Conservation (phyloP, 176 grass and related monocot species). For the Eragrostis curvula region DNA sequence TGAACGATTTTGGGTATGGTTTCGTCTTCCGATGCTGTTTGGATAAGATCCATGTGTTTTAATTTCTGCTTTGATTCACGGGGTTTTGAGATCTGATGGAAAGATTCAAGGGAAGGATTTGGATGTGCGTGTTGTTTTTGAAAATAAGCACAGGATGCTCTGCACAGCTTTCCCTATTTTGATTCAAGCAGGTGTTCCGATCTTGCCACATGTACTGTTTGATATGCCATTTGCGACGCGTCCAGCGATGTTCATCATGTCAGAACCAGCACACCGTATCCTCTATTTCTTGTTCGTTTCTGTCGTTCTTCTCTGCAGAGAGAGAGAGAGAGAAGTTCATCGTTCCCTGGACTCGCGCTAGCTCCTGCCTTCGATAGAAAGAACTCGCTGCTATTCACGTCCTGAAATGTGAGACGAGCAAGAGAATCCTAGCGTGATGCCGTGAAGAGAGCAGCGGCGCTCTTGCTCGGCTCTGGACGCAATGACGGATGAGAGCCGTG, state of each 20-base stretch:
- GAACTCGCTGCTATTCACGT: too few relatives aligned
- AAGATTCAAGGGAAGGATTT: not conserved
- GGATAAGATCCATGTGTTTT: not conserved
- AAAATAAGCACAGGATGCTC: not conserved
- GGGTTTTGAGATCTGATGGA: not conserved
- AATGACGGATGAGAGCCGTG: too few relatives aligned
- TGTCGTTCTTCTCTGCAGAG: too few relatives aligned
- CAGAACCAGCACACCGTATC: not conserved
- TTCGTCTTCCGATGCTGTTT: not conserved
- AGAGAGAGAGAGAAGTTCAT: too few relatives aligned
- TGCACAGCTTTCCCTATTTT: not conserved
- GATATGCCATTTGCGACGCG: too few relatives aligned
- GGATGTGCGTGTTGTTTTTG: not conserved
- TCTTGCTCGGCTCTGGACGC: too few relatives aligned
- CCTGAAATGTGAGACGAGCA: too few relatives aligned
- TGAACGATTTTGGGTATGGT: not conserved
- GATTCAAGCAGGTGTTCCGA: not conserved
- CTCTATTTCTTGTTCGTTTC: not conserved
- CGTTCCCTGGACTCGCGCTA: too few relatives aligned
- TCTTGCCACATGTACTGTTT: too few relatives aligned
- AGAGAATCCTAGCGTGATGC: too few relatives aligned
- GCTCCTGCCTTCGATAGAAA: too few relatives aligned
- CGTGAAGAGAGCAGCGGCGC: too few relatives aligned
- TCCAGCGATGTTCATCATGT: not conserved
- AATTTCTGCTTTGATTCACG: not conserved